Evolutionary conservation across 2,329 filamentous ascomycete genomes (phyloP).

Genomic region (Dryadomyces sulphureus): DNA sequence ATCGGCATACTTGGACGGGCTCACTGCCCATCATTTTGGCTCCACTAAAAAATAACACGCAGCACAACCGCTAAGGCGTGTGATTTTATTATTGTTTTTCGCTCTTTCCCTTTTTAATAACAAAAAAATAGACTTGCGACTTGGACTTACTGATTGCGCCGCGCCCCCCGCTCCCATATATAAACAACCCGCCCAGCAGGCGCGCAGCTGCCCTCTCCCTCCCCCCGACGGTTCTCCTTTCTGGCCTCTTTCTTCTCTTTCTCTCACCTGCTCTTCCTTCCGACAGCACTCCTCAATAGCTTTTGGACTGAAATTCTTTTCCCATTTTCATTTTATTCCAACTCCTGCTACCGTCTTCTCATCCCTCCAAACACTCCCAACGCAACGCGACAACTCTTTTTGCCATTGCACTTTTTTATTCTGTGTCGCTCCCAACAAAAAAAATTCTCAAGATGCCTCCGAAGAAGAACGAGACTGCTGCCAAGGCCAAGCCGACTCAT

Average conservation of each 20-base stretch:
- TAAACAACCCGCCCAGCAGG: slow-evolving; percentile 43
- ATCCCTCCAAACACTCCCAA: slow-evolving; percentile 6
- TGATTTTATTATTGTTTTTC: slow-evolving; percentile 11
- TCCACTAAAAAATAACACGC: slow-evolving; percentile 3
- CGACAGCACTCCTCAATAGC: neutral
- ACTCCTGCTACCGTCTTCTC: no score
- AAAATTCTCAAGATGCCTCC: slow-evolving; percentile 34
- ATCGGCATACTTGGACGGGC: no score
- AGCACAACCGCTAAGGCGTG: slow-evolving; percentile 8
- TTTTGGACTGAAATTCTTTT: neutral
- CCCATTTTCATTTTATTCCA: slow-evolving; percentile 7
- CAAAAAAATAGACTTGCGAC: slow-evolving; percentile 3
- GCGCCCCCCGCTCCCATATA: slow-evolving; percentile 39
- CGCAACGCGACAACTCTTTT: neutral
- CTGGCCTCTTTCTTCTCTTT: slow-evolving; percentile 13
- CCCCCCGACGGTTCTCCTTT: slow-evolving; percentile 25
- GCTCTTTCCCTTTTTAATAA: neutral
- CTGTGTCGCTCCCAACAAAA: neutral
- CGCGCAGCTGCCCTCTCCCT: slow-evolving; percentile 27
- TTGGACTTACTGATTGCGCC: slow-evolving; percentile 37
- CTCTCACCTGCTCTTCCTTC: slow-evolving; percentile 2
- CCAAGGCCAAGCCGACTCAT: slow-evolving; percentile 36
- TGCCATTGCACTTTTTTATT: neutral
- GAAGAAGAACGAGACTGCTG: slow-evolving; percentile 35
- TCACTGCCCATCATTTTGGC: neutral